These are phyloP conservation scores for Glycine latifolia DNA, from an alignment of 306 rosid species.

Conservation along the genomic window DNA sequence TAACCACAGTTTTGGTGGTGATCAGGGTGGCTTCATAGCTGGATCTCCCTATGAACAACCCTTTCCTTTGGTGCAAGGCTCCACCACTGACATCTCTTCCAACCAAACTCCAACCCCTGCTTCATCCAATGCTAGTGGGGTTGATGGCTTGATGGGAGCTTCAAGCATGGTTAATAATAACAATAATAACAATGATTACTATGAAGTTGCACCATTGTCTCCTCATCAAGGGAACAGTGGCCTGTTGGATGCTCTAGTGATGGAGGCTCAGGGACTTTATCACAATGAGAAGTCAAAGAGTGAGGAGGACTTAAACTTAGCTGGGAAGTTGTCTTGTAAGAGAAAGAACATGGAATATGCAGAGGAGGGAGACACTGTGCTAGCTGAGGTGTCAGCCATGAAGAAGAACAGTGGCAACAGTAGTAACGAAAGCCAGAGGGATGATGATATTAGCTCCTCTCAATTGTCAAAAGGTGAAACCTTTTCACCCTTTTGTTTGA, in stretches of 20 bases:
- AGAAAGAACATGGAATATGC: slow-evolving; percentile 52
- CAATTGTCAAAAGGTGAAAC: slow-evolving; percentile 59
- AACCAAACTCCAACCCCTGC: slow-evolving; percentile 64
- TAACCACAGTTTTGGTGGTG: slow-evolving; percentile 51
- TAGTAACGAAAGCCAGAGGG: slow-evolving; percentile 50
- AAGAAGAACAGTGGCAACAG: slow-evolving; percentile 46
- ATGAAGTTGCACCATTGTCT: slow-evolving; percentile 40
- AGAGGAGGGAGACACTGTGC: slow-evolving; percentile 43
- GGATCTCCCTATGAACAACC: slow-evolving; percentile 49
- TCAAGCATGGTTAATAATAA: slow-evolving; percentile 36
- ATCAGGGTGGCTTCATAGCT: slow-evolving; percentile 41
- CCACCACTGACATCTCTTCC: slow-evolving; percentile 62
- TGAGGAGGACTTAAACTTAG: slow-evolving; percentile 40
- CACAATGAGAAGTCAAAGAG: slow-evolving; percentile 47
- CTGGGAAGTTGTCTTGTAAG: slow-evolving; percentile 33
- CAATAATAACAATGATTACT: slow-evolving; percentile 12
- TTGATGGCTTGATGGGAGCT: slow-evolving; percentile 50
- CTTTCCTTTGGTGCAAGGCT: slow-evolving; percentile 28
- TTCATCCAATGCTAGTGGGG: slow-evolving; percentile 58
- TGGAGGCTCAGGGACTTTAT: slow-evolving; percentile 54
- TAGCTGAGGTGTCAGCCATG: slow-evolving; percentile 45
- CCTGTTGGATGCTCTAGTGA: slow-evolving; percentile 64
- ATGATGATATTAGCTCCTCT: slow-evolving; percentile 51
- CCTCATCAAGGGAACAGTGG: slow-evolving; percentile 55
- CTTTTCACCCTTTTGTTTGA: slow-evolving; percentile 6